A percentile compares a stretch with the other conserved stretches of the same genome.
phyloP scores from a whole-genome alignment of 2,329 filamentous ascomycete genomes.

The Ramularia endophylla region DNA sequence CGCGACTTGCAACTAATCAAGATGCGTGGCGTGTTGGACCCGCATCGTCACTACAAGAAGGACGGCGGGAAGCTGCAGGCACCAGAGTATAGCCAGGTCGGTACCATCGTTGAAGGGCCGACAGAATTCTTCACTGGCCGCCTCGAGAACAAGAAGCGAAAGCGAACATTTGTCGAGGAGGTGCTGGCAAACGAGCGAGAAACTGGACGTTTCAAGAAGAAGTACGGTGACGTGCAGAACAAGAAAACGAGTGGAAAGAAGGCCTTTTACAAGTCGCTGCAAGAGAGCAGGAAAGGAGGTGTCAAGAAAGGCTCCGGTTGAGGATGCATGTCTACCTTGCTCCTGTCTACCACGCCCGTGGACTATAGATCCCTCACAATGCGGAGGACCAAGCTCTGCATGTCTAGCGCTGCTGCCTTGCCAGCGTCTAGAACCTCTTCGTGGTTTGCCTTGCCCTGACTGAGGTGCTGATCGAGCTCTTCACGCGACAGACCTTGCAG shows the following conservation, averaged over 20 bases:
- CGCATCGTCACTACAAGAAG: constrained; percentile 89
- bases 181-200: constrained; percentile 62
- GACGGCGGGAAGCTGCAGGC: constrained; percentile 62
- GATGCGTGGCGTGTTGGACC: constrained; percentile 83
- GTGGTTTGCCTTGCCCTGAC: constrained; percentile 57
- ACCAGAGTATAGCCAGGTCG: constrained; percentile 82
- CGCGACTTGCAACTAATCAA: constrained; percentile 83
- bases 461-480: constrained; percentile 51
- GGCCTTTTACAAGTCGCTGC: constrained; percentile 76
- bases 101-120: constrained; percentile 79
- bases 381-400: constrained; percentile 50
- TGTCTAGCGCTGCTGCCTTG: constrained; percentile 53
- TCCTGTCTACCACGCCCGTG: constrained; percentile 1
- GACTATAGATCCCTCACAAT: too few species aligned
- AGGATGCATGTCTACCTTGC: constrained; percentile 2
- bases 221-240: constrained; percentile 79
- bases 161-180: constrained; percentile 81
- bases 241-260: constrained; percentile 85
- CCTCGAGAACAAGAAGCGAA: constrained; percentile 79
- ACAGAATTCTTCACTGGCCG: constrained; percentile 81
- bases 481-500: constrained; percentile 46
- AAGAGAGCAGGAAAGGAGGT: constrained; percentile 48
- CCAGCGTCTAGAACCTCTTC: constrained; percentile 60
- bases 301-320: constrained; percentile 29
- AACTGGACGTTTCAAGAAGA: constrained; percentile 71